Base-by-base conservation (phyloP, 352 stramenopile species). In the Pythium monospermum region DNA sequence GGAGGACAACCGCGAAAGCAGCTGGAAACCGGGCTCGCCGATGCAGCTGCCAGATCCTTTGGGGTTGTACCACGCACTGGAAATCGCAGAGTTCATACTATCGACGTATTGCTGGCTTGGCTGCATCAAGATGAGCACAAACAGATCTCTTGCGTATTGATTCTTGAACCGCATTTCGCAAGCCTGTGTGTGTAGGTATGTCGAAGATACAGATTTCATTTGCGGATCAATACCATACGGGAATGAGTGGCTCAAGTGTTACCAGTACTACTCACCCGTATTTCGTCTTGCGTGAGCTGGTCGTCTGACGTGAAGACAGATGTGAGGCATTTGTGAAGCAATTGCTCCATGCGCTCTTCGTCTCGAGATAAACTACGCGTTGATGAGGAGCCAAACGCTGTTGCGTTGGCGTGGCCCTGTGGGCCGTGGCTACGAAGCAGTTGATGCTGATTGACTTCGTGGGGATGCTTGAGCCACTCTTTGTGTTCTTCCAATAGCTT, bases 101-200 rank as follows among this genome's bases (percentile, higher is more conserved):
- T 87, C 76, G 7, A 78, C 73, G 40, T 87, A 87, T 43, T 88
- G 76, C 27, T 91, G 80, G 31, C 62, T 85, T 2, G 82, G 82
- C 39, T 93, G 82, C 82, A 91, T 91, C n/a, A 93, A 49, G 26
- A 93, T 93, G 28, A 93, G 55, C 23, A 93, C 82, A 43, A 93
- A 89, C 18, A 93, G 46, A 31, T 93, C 82, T 21, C 82, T 65
- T 0, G 82, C 82, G 43, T 91, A 85, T 36, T 71, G 66, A 26
- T 62, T 73, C 45, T 86, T 89, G 59, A 93, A 91, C 16, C 69
- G 56, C 6, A 37, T 38, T 49, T 87, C 74, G 26, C 82, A 93
- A 23, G 64, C 33, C 76, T 89, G 16, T 11, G 5, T 5, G 32
- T n/a, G 61, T 16, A n/a, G n/a, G n/a, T n/a, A n/a, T n/a, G n/a